phyloP scores from a whole-genome alignment of 2,329 filamentous ascomycete species.

The Shiraia bambusicola region DNA sequence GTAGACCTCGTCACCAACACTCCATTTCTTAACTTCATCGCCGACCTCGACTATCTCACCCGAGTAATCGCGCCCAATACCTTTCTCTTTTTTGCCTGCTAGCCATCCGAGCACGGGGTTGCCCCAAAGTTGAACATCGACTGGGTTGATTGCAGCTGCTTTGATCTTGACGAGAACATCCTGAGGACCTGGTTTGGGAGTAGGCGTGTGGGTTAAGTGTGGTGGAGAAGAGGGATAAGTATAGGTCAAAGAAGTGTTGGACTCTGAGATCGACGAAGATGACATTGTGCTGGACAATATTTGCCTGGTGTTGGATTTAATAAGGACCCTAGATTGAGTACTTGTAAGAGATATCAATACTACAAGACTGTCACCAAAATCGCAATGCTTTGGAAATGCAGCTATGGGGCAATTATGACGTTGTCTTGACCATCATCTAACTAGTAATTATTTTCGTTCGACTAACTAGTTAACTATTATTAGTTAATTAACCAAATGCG shows the following conservation, averaged over 20 bases:
- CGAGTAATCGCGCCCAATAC: slow-evolving; percentile 51
- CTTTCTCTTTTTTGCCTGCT: slow-evolving; percentile 30
- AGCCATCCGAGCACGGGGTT: slow-evolving; percentile 32
- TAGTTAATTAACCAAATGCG: too few relatives aligned
- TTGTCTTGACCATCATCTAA: too few relatives aligned
- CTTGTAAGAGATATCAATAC: too few relatives aligned
- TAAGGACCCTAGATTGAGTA: too few relatives aligned
- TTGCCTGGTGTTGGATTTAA: not conserved
- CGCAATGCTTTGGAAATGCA: too few relatives aligned
- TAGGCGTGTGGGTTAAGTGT: slow-evolving; percentile 22
- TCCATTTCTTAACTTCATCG: slow-evolving; percentile 21
- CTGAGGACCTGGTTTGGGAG: slow-evolving; percentile 14
- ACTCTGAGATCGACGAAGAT: slow-evolving; percentile 16
- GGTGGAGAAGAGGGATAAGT: slow-evolving; percentile 25
- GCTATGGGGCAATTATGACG: too few relatives aligned
- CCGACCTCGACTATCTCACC: slow-evolving; percentile 44
- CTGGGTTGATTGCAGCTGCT: slow-evolving; percentile 51
- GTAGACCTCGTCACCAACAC: slow-evolving; percentile 27
- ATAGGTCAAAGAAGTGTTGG: slow-evolving; percentile 31
- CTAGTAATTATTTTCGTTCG: too few relatives aligned
- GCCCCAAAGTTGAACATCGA: slow-evolving; percentile 43
- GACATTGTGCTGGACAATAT: not conserved
- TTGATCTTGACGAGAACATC: slow-evolving; percentile 45
- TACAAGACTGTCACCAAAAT: too few relatives aligned
- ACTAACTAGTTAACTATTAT: too few relatives aligned